These are phyloP conservation scores for Cardamine occulta DNA, from an alignment of 345 rosid species.

Conservation along the genomic window DNA sequence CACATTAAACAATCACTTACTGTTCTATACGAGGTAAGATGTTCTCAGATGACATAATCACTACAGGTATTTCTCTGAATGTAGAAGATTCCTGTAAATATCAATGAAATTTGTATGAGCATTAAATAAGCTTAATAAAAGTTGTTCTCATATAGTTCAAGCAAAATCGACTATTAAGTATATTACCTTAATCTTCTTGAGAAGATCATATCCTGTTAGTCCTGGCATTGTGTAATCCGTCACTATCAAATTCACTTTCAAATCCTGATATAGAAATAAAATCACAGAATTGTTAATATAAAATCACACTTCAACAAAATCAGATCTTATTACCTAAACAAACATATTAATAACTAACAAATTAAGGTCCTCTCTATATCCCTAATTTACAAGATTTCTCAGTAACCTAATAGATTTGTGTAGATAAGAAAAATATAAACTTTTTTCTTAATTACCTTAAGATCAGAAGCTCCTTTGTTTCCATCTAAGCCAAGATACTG, in stretches of 20 bases:
- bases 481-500: slow-evolving; percentile 87
- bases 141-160: background rate
- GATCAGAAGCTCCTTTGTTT: slow-evolving; percentile 54
- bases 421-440: background rate
- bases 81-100: slow-evolving; percentile 62
- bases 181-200: slow-evolving; percentile 71
- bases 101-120: slow-evolving; percentile 6
- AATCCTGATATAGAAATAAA: slow-evolving; percentile 48
- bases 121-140: background rate
- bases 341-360: background rate
- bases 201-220: slow-evolving; percentile 81
- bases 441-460: slow-evolving; percentile 48
- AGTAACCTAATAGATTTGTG: slow-evolving; percentile 30
- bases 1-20: slow-evolving; percentile 40
- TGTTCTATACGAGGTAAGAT: slow-evolving; percentile 69
- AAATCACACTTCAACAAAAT: background rate
- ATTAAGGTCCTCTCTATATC: background rate
- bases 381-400: slow-evolving; percentile 23
- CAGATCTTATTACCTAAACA: background rate
- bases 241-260: slow-evolving; percentile 80
- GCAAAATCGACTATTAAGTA: background rate
- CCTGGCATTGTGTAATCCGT: slow-evolving; percentile 92
- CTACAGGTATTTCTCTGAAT: slow-evolving; percentile 75
- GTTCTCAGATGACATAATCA: slow-evolving; percentile 86
- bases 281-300: background rate